A percentile compares a stretch with the other conserved stretches of the same genome.
Evolutionary conservation across 768 basidiomycete genomes (phyloP).

Genomic region (Agaricus subrufescens): DNA sequence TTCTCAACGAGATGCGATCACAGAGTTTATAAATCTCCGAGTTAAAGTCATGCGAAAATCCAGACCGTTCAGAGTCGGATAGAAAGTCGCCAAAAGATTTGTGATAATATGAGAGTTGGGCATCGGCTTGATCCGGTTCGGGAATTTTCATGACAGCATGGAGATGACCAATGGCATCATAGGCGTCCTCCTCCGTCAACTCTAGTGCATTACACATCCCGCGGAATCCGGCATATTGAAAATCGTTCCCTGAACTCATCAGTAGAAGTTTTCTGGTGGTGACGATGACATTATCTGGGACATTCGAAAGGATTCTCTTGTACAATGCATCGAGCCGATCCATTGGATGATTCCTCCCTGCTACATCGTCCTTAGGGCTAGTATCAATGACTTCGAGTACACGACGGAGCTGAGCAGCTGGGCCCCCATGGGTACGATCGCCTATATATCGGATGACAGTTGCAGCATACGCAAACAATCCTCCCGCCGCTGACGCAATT

Average conservation of each 20-base stretch:
- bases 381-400: not conserved
- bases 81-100: not conserved
- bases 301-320: not conserved
- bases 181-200: not conserved
- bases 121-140: not conserved
- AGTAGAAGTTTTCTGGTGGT: not conserved
- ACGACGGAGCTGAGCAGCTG: not conserved
- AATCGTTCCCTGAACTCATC: not conserved
- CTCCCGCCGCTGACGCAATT: conserved; percentile 16
- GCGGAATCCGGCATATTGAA: too few species aligned
- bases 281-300: not conserved
- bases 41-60: not conserved
- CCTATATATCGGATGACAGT: conserved; percentile 19
- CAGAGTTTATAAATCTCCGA: too few species aligned
- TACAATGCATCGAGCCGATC: not conserved
- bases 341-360: not conserved
- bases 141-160: not conserved
- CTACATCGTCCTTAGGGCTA: too few species aligned
- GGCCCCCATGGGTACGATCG: not conserved
- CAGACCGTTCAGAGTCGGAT: not conserved
- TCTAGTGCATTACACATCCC: not conserved
- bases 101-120: not conserved
- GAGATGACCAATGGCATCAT: not conserved
- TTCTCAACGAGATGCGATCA: too few species aligned
- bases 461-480: conserved; percentile 21